phyloP scores from a whole-genome alignment of 208 protist genomes.

The Trypanosoma caninum region DNA sequence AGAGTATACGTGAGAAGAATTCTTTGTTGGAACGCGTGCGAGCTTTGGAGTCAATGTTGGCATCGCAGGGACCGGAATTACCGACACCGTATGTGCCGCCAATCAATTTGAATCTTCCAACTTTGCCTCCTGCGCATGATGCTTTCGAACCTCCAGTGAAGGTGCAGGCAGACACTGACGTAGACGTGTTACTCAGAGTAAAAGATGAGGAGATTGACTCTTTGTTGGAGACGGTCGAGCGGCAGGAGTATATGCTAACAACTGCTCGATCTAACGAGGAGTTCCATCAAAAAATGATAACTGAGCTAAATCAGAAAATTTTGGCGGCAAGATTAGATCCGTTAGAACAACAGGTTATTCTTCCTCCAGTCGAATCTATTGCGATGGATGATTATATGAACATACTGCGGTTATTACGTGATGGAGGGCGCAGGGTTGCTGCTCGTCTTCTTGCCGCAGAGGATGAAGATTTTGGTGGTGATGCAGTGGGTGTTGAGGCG shows the following conservation, averaged over 20 bases:
- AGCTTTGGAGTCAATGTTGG: slow-evolving; percentile 29
- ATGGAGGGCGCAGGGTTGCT: slow-evolving; percentile 43
- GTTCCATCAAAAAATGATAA: slow-evolving; percentile 38
- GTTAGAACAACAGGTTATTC: slow-evolving; percentile 21
- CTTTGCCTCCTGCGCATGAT: not conserved
- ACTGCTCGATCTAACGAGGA: slow-evolving; percentile 36
- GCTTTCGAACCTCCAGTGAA: not conserved
- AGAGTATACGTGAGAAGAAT: slow-evolving; percentile 38
- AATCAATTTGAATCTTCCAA: slow-evolving; percentile 6
- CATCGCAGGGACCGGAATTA: slow-evolving; percentile 5
- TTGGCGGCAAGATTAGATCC: slow-evolving; percentile 17
- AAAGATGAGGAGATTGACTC: slow-evolving; percentile 67
- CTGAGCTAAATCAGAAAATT: slow-evolving; percentile 38
- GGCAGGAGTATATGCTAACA: slow-evolving; percentile 55
- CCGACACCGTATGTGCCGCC: slow-evolving; percentile 14
- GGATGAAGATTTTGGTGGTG: slow-evolving; percentile 21
- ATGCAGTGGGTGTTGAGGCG: slow-evolving; percentile 26
- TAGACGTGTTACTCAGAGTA: slow-evolving; percentile 42
- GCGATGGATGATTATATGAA: slow-evolving; percentile 66
- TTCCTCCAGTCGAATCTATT: slow-evolving; percentile 52
- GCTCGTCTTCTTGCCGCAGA: slow-evolving; percentile 34
- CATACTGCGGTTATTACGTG: slow-evolving; percentile 55
- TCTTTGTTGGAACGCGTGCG: slow-evolving; percentile 35
- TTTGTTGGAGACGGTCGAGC: slow-evolving; percentile 48
- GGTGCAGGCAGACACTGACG: slow-evolving; percentile 15